Percentiles rank a stretch among this genome's conserved stretches.
Conservation (phyloP, 352 stramenopile species). For the Phytophthora multivora region DNA sequence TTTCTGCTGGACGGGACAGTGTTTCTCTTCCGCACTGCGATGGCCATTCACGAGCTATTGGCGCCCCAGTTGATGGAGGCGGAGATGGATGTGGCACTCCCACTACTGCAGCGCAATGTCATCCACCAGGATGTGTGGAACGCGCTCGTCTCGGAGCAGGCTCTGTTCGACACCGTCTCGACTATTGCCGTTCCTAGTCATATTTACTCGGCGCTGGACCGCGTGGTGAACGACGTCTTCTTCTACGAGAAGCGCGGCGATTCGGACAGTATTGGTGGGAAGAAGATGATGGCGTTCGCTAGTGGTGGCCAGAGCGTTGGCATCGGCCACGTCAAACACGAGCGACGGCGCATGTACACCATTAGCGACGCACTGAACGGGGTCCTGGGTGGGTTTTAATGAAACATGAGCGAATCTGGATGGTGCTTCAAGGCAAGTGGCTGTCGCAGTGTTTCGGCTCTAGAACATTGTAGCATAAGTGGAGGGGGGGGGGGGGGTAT, state of each 20-base stretch:
- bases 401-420: not conserved
- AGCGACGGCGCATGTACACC: constrained; percentile 73
- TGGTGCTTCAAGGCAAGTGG: not conserved
- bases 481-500: too few species aligned
- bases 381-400: constrained; percentile 70
- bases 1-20: constrained; percentile 87
- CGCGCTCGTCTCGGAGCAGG: constrained; percentile 61
- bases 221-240: constrained; percentile 84
- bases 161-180: constrained; percentile 70
- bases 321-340: constrained; percentile 72
- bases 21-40: constrained; percentile 81
- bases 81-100: constrained; percentile 80
- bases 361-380: constrained; percentile 81
- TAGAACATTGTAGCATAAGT: not conserved
- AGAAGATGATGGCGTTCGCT: constrained; percentile 40
- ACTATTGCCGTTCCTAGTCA: constrained; percentile 68
- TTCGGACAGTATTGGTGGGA: constrained; percentile 21
- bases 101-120: constrained; percentile 71
- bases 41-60: constrained; percentile 84
- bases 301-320: constrained; percentile 68
- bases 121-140: constrained; percentile 71
- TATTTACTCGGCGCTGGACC: constrained; percentile 72
- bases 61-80: constrained; percentile 49
- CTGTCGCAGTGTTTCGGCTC: too few species aligned
- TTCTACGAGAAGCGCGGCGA: constrained; percentile 79